phyloP scores from a whole-genome alignment of 495 filamentous ascomycete species.

The Evansstolkia leycettana region DNA sequence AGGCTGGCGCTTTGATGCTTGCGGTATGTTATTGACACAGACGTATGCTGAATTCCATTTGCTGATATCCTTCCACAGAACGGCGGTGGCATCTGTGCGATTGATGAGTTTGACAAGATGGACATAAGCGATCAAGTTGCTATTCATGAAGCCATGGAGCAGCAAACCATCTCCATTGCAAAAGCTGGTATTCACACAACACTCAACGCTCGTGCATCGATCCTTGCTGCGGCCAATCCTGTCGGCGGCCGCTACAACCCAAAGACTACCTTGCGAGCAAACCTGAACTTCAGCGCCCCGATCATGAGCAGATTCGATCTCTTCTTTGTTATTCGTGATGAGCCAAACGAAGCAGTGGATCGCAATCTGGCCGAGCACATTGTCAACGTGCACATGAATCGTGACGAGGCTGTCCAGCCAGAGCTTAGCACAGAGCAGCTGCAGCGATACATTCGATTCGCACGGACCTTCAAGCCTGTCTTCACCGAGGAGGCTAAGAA shows the following conservation, averaged over 20 bases:
- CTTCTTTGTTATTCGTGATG: conserved; percentile 97
- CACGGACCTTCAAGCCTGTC: conserved; percentile 84
- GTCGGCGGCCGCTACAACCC: conserved; percentile 95
- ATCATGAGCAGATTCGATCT: conserved; percentile 99
- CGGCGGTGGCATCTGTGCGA: conserved; percentile 77
- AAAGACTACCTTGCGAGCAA: conserved; percentile 81
- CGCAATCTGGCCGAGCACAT: conserved; percentile 89
- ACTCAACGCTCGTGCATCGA: conserved; percentile 86
- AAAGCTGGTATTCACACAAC: conserved; percentile 98
- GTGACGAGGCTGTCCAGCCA: conserved; percentile 79
- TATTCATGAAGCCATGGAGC: conserved; percentile 99
- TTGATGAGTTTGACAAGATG: conserved; percentile 99
- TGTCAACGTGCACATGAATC: conserved; percentile 82
- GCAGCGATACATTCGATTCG: conserved; percentile 95
- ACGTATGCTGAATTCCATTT: not conserved
- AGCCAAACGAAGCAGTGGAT: conserved; percentile 86
- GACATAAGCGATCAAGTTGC: conserved; percentile 95
- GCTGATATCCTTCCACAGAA: conserved; percentile 18
- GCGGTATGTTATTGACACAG: conserved; percentile 70
- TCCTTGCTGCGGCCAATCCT: conserved; percentile 92
- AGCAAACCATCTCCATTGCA: conserved; percentile 98
- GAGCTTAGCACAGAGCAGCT: conserved; percentile 95
- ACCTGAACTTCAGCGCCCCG: conserved; percentile 96
- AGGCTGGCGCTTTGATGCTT: conserved; percentile 96
- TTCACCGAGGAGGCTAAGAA: conserved; percentile 81